Percentiles rank a stretch among this genome's conserved stretches.
phyloP scores from a whole-genome alignment of 2,329 filamentous ascomycete genomes.

The Penicillium sp. region DNA sequence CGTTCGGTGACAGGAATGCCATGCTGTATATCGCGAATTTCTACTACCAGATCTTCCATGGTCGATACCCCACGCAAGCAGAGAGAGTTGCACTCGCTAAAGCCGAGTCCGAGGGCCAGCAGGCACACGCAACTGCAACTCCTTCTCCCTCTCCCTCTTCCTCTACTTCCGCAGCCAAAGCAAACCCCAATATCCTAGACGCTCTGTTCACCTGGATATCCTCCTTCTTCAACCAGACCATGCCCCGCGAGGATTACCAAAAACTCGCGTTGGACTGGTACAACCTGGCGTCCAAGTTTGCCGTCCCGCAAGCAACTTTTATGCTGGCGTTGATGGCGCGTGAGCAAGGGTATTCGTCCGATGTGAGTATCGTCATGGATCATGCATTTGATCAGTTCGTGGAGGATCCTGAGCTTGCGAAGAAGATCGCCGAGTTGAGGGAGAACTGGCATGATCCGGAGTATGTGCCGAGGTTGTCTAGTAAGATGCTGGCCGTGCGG shows the following conservation, averaged over 20 bases:
- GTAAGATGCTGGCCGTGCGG: conserved; percentile 25
- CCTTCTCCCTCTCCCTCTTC: neutral
- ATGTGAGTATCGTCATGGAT: conserved; percentile 21
- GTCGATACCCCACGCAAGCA: conserved; percentile 26
- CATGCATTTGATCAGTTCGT: neutral
- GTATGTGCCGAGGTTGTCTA: conserved; percentile 18
- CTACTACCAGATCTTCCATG: conserved; percentile 37
- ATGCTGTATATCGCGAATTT: conserved; percentile 39
- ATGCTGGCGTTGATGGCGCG: conserved; percentile 33
- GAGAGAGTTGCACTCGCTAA: conserved; percentile 7
- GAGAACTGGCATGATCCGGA: conserved; percentile 26
- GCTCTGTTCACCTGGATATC: neutral
- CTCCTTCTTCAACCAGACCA: conserved; percentile 19
- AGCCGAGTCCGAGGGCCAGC: neutral
- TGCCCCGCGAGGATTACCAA: conserved; percentile 27
- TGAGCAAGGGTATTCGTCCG: conserved; percentile 22
- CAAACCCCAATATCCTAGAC: neutral
- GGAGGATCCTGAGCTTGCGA: neutral
- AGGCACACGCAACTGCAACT: neutral
- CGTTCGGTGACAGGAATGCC: conserved; percentile 29
- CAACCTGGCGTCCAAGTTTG: conserved; percentile 25
- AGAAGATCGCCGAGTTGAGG: conserved; percentile 16
- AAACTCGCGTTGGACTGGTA: conserved; percentile 39
- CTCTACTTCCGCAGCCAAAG: neutral
- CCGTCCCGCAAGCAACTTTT: conserved; percentile 25